Evolutionary conservation across 1,284 basidiomycete genomes (phyloP), one percentile per base, ranked within the genome.

Genomic region (Dichomitus squalens): DNA sequence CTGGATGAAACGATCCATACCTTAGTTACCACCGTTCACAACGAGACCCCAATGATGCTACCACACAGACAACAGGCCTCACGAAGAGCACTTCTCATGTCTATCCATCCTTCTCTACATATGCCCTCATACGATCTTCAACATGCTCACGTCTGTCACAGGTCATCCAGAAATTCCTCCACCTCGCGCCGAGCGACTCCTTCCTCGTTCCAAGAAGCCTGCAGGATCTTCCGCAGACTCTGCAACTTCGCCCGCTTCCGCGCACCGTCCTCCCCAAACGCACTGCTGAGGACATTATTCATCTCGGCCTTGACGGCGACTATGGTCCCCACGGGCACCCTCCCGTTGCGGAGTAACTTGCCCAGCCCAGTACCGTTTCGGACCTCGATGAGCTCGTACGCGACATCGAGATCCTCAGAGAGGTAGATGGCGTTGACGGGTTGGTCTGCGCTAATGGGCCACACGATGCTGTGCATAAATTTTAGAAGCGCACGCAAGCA

Each of bases 331-430:
- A 33, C 21, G 1, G 62, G 64, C 12, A 53, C 51, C 18, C 36
- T 48, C 4, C 59, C 59, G n/a, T 57, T 60, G 7, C 65, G 54
- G 36, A 55, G 55, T 16, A 63, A 43, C 18, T 57, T 58, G 46
- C 61, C 55, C n/a, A 58, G 21, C 6, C 65, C 64, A 5, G 21
- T 1, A 3, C 63, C 64, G 2, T 60, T 63, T n/a, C 66, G 63
- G 1, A 66, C 67, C 55, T 68, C 60, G 38, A 67, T 27, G 20
- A 69, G 53, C 53, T 68, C 64, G 53, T 64, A 68, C 6, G 64
- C 67, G 20, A 65, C 60, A 31, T 64, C 53, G 33, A 64, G 63
- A 31, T 20, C 61, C n/a, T 60, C 49, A 11, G 57, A 47, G 11
- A 66, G 49, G 38, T 62, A 50, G 4, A 64, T 55, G 18, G 65